Percentiles rank a stretch among this genome's conserved stretches.
Conservation (phyloP, 108 stramenopile genomes). For the Cyclotella sp. region DNA sequence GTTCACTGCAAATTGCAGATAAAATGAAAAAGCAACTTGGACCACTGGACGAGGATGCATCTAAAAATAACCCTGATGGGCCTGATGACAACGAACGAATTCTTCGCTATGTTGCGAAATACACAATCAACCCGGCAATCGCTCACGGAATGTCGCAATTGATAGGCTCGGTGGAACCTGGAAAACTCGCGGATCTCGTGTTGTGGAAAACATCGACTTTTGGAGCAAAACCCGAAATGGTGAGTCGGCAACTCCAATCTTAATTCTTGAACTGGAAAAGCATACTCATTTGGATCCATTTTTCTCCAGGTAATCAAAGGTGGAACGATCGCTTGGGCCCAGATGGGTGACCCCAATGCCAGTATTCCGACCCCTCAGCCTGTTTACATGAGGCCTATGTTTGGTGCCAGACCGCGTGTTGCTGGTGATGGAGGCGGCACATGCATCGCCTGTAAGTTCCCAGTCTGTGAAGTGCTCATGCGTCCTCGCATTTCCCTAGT, state of each 20-base stretch:
- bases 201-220: constrained; percentile 95
- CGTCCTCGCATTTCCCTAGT: neutral
- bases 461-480: neutral
- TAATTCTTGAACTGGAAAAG: neutral
- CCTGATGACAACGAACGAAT: constrained; percentile 93
- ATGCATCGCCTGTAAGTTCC: constrained; percentile 62
- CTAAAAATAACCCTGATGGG: constrained; percentile 44
- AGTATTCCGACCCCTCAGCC: constrained; percentile 97
- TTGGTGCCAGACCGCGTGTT: constrained; percentile 71
- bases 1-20: constrained; percentile 37
- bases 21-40: constrained; percentile 99
- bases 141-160: constrained; percentile 95
- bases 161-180: constrained; percentile 93
- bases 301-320: constrained; percentile 84
- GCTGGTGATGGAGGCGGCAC: constrained; percentile 61
- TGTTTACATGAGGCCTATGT: constrained; percentile 97
- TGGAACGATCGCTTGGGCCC: constrained; percentile 92
- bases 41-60: constrained; percentile 78
- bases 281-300: neutral
- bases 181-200: constrained; percentile 95
- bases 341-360: constrained; percentile 99
- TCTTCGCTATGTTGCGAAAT: constrained; percentile 96
- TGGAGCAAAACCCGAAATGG: constrained; percentile 97
- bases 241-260: neutral
- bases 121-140: constrained; percentile 98